These are phyloP conservation scores for Naematelia encephala DNA, from an alignment of 768 basidiomycete species.

Conservation along the genomic window DNA sequence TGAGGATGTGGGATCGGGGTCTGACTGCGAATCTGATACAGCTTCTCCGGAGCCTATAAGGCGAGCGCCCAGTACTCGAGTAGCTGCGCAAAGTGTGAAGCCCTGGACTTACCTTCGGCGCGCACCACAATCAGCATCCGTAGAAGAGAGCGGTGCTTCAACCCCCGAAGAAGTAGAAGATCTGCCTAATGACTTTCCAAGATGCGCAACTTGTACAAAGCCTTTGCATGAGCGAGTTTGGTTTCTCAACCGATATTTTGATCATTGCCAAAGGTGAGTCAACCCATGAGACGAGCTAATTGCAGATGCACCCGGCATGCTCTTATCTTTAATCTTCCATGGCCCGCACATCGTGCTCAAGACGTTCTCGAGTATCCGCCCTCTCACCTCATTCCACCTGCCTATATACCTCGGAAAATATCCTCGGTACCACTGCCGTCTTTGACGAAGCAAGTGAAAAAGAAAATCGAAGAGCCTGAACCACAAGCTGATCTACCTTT, in stretches of 20 bases:
- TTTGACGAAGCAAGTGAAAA: slow-evolving; percentile 27
- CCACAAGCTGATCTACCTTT: slow-evolving; percentile 8
- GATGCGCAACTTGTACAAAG: slow-evolving; percentile 40
- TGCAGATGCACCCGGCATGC: slow-evolving; percentile 40
- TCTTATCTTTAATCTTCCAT: slow-evolving; percentile 36
- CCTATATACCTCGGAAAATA: slow-evolving; percentile 28
- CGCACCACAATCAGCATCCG: not conserved
- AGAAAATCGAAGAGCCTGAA: slow-evolving; percentile 19
- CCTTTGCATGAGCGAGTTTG: slow-evolving; percentile 34
- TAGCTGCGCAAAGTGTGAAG: slow-evolving; percentile 6
- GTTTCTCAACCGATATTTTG: slow-evolving; percentile 37
- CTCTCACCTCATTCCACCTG: slow-evolving; percentile 35
- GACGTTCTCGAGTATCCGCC: slow-evolving; percentile 45
- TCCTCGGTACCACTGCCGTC: slow-evolving; percentile 36
- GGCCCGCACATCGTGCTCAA: slow-evolving; percentile 35
- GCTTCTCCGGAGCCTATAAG: not conserved
- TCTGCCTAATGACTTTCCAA: slow-evolving; percentile 28
- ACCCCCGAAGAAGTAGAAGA: not conserved
- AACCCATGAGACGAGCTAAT: not conserved
- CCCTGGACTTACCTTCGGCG: slow-evolving; percentile 6
- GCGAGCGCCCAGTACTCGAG: not conserved
- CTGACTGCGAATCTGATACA: not conserved
- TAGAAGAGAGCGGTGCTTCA: not conserved
- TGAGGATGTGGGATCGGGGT: not conserved
- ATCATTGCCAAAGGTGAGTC: slow-evolving; percentile 39